A percentile compares a stretch with the other conserved stretches of the same genome.
Evolutionary conservation across 441 rosid genomes (phyloP).

Genomic region (Populus hybrid): DNA sequence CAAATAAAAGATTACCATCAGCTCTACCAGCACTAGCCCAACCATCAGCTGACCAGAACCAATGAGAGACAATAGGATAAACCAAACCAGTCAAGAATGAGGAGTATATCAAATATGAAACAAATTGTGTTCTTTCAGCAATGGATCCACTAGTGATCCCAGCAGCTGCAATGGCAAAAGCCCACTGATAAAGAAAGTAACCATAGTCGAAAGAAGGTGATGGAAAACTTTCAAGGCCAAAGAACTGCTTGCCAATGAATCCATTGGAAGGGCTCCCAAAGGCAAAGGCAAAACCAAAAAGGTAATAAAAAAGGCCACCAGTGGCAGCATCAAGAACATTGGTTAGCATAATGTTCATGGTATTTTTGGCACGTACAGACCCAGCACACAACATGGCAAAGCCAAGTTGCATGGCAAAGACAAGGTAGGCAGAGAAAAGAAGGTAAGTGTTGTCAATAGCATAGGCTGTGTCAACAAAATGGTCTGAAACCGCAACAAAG

Average conservation of each 20-base stretch:
- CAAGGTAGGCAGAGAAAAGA: constrained; percentile 49
- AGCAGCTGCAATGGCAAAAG: constrained; percentile 50
- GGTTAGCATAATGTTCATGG: constrained; percentile 40
- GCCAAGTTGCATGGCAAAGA: constrained; percentile 53
- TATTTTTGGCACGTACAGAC: constrained; percentile 33
- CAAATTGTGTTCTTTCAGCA: constrained; percentile 12
- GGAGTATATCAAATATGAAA: constrained; percentile 44
- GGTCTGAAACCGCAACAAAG: constrained; percentile 25
- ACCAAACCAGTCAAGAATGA: constrained; percentile 52
- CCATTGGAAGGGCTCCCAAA: constrained; percentile 42
- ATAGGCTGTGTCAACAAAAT: constrained; percentile 29
- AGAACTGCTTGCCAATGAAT: constrained; percentile 44
- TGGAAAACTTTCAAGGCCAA: constrained; percentile 34
- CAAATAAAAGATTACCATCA: too few relatives aligned
- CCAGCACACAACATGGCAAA: constrained; percentile 56
- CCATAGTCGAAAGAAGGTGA: constrained; percentile 30
- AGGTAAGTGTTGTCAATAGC: constrained; percentile 46
- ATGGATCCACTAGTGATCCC: constrained; percentile 53
- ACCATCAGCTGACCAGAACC: too few relatives aligned
- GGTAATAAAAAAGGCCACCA: constrained; percentile 44
- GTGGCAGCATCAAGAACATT: constrained; percentile 53
- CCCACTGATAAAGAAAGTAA: constrained; percentile 45
- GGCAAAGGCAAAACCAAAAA: constrained; percentile 49
- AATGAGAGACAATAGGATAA: constrained; percentile 38
- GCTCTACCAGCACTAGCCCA: too few relatives aligned